Evolutionary conservation across 75 land plant species (phyloP), one percentile per base, ranked within the genome.

Genomic region (Sequoia sempervirens): DNA sequence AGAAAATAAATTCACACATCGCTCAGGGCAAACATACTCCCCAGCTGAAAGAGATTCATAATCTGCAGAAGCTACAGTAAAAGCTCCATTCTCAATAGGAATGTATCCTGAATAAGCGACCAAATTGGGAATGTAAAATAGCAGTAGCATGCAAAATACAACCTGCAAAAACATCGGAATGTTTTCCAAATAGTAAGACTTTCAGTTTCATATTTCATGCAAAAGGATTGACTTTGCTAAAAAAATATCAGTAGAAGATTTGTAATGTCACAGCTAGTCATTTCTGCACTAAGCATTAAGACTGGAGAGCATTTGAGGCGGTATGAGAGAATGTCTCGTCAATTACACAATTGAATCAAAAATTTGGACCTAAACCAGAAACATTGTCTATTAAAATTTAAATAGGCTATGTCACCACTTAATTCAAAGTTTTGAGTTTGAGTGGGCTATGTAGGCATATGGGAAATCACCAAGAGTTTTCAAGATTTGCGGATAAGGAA

Each of bases 21-120:
- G 84, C 93, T 97, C 99, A 20, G 99, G 99, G 81, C 96, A 97
- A 75, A 96, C 88, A 73, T 91, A 86, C 76, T 94, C 99, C 56
- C 86, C 94, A 40, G 83, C 92, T 73, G 93, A 92, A 82, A 96
- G 92, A 58, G 87, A 85, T 84, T 97, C 94, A 91, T 96, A 94
- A 56, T 82, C 93, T 14, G 80, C 80, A 75, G 88, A 85, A 23
- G 83, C 90, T 73, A 82, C 81, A 2, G 81, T 85, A 41, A 11
- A 43, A 9, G 54, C 83, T 81, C 86, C 93, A 79, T 32, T 81
- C 34, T 47, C 36, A 53, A 92, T 37, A 26, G 96, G 91, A 36
- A 84, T 80, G 74, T 97, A 94, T 23, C 92, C 92, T 32, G 93
- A 88, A 87, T 92, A 91, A 52, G 91, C 89, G 52, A 88, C 90